phyloP scores from a whole-genome alignment of 2,329 filamentous ascomycete species.

The Xylariaceae sp. region DNA sequence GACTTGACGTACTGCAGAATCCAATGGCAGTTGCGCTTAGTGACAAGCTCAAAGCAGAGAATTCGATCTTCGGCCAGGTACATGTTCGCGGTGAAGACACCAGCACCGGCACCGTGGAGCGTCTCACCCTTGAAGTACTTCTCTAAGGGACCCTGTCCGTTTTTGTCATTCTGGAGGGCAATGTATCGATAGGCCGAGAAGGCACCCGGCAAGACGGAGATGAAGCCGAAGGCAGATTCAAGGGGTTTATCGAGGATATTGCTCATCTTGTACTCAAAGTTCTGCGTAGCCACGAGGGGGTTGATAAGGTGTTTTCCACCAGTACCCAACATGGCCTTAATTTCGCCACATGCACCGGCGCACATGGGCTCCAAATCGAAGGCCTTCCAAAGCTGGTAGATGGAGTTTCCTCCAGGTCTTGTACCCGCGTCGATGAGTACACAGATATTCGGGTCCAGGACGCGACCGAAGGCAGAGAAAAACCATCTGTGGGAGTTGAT shows the following conservation, averaged over 20 bases:
- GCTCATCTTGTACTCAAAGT: constrained; percentile 99
- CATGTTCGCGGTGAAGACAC: constrained; percentile 98
- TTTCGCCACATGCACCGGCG: constrained; percentile 94
- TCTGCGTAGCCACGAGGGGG: constrained; percentile 91
- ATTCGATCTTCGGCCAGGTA: constrained; percentile 88
- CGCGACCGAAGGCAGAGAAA: constrained; percentile 91
- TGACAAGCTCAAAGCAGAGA: constrained; percentile 95
- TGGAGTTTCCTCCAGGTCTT: constrained; percentile 86
- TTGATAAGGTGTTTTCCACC: constrained; percentile 81
- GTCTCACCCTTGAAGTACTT: constrained; percentile 99
- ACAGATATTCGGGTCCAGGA: constrained; percentile 93
- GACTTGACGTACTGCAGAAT: constrained; percentile 98
- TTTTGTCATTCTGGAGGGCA: constrained; percentile 93
- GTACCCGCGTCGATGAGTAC: constrained; percentile 95
- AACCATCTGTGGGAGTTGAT: constrained; percentile 99
- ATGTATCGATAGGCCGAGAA: constrained; percentile 95
- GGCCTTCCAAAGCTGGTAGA: constrained; percentile 98
- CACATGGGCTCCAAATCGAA: constrained; percentile 98
- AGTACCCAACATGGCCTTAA: constrained; percentile 93
- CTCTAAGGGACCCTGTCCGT: constrained; percentile 88
- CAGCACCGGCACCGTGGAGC: constrained; percentile 89
- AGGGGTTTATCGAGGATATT: constrained; percentile 98
- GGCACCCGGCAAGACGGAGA: constrained; percentile 92
- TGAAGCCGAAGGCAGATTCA: constrained; percentile 96
- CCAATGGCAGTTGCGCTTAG: constrained; percentile 96